phyloP scores from a whole-genome alignment of 2,329 filamentous ascomycete species.

The Cryphonectria nitschkei region DNA sequence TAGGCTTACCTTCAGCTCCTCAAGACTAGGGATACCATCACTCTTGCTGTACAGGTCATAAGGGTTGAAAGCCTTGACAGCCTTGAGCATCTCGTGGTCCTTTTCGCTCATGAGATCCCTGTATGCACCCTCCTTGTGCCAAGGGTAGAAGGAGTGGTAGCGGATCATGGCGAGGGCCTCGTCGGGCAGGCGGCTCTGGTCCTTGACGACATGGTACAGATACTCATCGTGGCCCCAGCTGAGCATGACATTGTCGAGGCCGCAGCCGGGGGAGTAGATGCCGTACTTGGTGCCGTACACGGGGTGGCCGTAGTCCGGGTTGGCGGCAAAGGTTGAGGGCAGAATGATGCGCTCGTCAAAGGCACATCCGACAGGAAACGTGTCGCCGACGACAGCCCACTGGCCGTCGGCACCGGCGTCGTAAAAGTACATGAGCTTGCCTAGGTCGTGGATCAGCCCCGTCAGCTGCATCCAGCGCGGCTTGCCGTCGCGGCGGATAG shows the following conservation, averaged over 20 bases:
- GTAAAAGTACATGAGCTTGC: conserved; percentile 81
- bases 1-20: conserved; percentile 69
- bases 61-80: conserved; percentile 85
- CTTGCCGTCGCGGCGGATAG: conserved; percentile 83
- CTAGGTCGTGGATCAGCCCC: conserved; percentile 77
- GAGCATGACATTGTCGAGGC: conserved; percentile 85
- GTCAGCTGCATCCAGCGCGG: conserved; percentile 82
- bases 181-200: conserved; percentile 75
- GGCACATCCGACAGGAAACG: conserved; percentile 76
- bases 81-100: conserved; percentile 77
- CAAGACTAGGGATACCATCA: conserved; percentile 75
- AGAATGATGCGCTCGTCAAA: conserved; percentile 81
- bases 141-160: conserved; percentile 92
- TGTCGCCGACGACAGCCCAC: conserved; percentile 92
- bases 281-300: conserved; percentile 77
- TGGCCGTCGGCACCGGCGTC: conserved; percentile 72
- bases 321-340: conserved; percentile 73
- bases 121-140: conserved; percentile 84
- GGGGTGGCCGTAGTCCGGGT: conserved; percentile 73
- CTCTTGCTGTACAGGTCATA: conserved; percentile 94
- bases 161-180: conserved; percentile 92
- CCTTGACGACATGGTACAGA: conserved; percentile 83
- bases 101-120: conserved; percentile 80
- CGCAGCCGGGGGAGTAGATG: conserved; percentile 79
- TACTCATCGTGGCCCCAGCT: conserved; percentile 91